These are phyloP conservation scores for Beauveria australis DNA, from an alignment of 2,329 filamentous ascomycete genomes.

Conservation along the genomic window DNA sequence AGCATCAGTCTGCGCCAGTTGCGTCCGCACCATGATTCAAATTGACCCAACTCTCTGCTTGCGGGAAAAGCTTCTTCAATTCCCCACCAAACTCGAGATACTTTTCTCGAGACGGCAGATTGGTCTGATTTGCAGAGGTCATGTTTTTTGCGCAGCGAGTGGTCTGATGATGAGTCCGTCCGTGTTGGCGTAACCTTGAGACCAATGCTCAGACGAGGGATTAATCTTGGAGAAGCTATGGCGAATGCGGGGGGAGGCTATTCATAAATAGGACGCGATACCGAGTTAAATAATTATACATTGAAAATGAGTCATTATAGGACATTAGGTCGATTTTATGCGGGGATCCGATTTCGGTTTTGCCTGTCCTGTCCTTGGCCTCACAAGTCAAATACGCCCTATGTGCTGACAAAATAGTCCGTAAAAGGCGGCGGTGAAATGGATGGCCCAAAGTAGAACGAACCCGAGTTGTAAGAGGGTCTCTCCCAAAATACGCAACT, in stretches of 20 bases:
- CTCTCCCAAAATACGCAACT: background rate
- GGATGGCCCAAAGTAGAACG: background rate
- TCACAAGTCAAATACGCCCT: background rate
- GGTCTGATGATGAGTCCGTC: background rate
- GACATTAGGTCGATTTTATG: background rate
- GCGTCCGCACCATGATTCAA: constrained; percentile 9
- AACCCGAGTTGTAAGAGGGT: background rate
- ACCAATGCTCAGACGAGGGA: background rate
- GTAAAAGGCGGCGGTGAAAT: background rate
- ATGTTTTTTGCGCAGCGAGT: background rate
- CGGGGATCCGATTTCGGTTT: constrained; percentile 3
- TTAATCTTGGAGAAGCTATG: background rate
- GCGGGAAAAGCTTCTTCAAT: constrained; percentile 4
- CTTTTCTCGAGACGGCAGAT: background rate
- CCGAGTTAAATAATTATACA: background rate
- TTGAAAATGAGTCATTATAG: background rate
- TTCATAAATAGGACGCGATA: background rate
- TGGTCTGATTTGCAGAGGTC: background rate
- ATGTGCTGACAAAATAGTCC: background rate
- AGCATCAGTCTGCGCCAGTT: background rate
- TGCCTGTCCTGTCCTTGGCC: too few relatives aligned
- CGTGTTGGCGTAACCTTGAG: background rate
- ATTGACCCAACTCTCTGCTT: constrained; percentile 1
- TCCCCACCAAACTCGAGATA: constrained; percentile 8
- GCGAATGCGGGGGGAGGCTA: background rate